These are phyloP conservation scores for Aureobasidium uvarum DNA, from an alignment of 2,329 filamentous ascomycete species.

Conservation along the genomic window DNA sequence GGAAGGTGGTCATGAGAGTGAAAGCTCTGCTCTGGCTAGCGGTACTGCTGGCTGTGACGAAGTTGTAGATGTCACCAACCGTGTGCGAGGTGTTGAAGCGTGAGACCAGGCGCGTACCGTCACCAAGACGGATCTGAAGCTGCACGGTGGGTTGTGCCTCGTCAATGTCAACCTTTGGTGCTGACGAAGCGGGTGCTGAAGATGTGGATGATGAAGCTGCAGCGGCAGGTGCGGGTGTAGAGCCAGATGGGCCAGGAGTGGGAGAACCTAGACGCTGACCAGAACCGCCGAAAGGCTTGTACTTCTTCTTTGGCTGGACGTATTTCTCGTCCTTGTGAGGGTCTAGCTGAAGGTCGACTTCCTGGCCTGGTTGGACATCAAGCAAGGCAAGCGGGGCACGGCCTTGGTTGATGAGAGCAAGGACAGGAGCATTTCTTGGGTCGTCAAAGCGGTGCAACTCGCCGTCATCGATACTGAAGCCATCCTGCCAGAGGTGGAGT, in stretches of 20 bases:
- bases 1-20: conserved; percentile 79
- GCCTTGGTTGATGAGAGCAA: conserved; percentile 73
- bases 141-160: conserved; percentile 65
- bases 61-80: conserved; percentile 72
- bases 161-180: conserved; percentile 56
- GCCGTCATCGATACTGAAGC: conserved; percentile 82
- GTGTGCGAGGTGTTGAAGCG: conserved; percentile 80
- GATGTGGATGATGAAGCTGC: conserved; percentile 38
- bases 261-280: conserved; percentile 75
- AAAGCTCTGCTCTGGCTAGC: conserved; percentile 60
- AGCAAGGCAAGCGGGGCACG: conserved; percentile 75
- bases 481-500: conserved; percentile 78
- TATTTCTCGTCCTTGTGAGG: conserved; percentile 74
- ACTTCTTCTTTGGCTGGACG: conserved; percentile 68
- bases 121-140: conserved; percentile 74
- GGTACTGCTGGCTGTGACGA: conserved; percentile 64
- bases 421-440: conserved; percentile 67
- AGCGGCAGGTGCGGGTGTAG: conserved; percentile 32
- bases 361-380: conserved; percentile 70
- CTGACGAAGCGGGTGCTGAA: conserved; percentile 37
- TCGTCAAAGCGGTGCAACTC: conserved; percentile 76
- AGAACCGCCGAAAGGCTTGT: conserved; percentile 69
- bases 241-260: conserved; percentile 60
- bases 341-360: conserved; percentile 73
- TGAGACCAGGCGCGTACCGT: conserved; percentile 73